phyloP scores from a whole-genome alignment of 179 eudicot genomes.

The Beta macrorhiza region DNA sequence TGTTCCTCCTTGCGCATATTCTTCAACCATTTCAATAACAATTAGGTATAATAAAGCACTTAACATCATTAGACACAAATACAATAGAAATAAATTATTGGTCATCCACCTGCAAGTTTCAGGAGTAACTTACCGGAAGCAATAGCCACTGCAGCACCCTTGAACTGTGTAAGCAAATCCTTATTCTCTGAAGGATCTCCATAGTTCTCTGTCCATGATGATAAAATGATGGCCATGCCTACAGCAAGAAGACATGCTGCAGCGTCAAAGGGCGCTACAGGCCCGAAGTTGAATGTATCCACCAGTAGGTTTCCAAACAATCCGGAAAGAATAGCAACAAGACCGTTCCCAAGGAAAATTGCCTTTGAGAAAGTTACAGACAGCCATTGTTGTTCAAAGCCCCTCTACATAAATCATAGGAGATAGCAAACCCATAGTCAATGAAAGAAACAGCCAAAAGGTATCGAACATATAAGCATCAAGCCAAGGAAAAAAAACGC shows the following conservation, averaged over 20 bases:
- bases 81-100: background rate
- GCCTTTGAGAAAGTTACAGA: slow-evolving; percentile 97
- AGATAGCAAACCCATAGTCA: slow-evolving; percentile 14
- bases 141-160: slow-evolving; percentile 92
- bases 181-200: slow-evolving; percentile 96
- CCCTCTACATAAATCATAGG: slow-evolving; percentile 60
- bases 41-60: too few relatives aligned
- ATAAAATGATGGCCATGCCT: slow-evolving; percentile 86
- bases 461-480: background rate
- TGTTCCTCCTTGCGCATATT: background rate
- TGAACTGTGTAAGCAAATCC: slow-evolving; percentile 88
- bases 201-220: slow-evolving; percentile 91
- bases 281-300: slow-evolving; percentile 71
- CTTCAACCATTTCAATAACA: background rate
- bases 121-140: slow-evolving; percentile 65
- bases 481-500: background rate
- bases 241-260: slow-evolving; percentile 85
- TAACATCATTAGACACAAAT: background rate
- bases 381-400: slow-evolving; percentile 91
- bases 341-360: slow-evolving; percentile 93
- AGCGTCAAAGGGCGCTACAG: slow-evolving; percentile 98
- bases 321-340: slow-evolving; percentile 85
- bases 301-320: slow-evolving; percentile 81
- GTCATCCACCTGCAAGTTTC: slow-evolving; percentile 4
- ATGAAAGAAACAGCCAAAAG: slow-evolving; percentile 9